Evolutionary conservation across 106 monocot species (phyloP).

Genomic region (Allium cepa): DNA sequence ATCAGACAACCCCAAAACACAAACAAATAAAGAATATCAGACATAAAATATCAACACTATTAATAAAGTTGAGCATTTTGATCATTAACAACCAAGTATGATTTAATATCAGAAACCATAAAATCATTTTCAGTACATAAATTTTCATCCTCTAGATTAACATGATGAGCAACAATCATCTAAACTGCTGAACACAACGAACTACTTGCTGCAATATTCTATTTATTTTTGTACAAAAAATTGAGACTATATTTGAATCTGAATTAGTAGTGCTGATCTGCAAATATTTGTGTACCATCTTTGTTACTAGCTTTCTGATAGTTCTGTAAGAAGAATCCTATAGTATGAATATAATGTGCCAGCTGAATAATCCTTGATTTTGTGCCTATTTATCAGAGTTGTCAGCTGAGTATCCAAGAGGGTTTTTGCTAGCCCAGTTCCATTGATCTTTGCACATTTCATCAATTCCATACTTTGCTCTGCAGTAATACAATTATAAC

Average conservation of each 20-base stretch:
- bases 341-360: not conserved
- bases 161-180: too few species aligned
- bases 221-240: slow-evolving; percentile 4
- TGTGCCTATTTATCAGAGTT: slow-evolving; percentile 12
- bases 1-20: too few species aligned
- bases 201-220: not conserved
- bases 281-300: slow-evolving; percentile 4
- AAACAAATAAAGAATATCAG: too few species aligned
- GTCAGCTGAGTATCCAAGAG: slow-evolving; percentile 68
- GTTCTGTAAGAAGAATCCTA: not conserved
- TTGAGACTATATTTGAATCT: not conserved
- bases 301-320: slow-evolving; percentile 9
- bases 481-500: slow-evolving; percentile 9
- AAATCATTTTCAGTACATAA: too few species aligned
- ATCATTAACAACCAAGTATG: too few species aligned
- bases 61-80: too few species aligned
- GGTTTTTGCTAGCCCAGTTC: slow-evolving; percentile 93
- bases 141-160: too few species aligned
- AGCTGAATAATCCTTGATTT: not conserved
- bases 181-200: too few species aligned
- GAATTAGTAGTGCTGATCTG: slow-evolving; percentile 9
- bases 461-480: slow-evolving; percentile 77
- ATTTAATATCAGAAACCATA: too few species aligned
- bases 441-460: slow-evolving; percentile 90
- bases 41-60: too few species aligned